A percentile compares a stretch with the other conserved stretches of the same genome.
Evolutionary conservation across 2,329 filamentous ascomycete genomes (phyloP).

Genomic region (Aspergillus pseudoglaucus): DNA sequence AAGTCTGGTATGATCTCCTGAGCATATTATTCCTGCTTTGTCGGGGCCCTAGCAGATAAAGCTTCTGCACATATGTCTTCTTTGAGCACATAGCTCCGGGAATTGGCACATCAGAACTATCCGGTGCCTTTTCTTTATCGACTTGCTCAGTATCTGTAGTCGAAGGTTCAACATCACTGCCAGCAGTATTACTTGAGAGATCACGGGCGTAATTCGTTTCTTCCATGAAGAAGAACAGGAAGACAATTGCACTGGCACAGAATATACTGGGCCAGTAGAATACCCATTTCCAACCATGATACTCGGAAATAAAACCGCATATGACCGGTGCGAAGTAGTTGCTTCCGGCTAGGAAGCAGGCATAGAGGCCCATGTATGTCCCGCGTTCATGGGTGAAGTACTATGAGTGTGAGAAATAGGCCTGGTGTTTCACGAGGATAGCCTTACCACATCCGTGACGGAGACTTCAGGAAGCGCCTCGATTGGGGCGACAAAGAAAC

Average conservation of each 20-base stretch:
- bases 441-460: conserved; percentile 36
- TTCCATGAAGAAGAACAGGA: conserved; percentile 51
- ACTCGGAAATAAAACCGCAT: conserved; percentile 42
- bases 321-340: conserved; percentile 42
- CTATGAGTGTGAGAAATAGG: conserved; percentile 11
- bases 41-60: conserved; percentile 23
- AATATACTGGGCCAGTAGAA: conserved; percentile 50
- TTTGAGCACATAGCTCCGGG: conserved; percentile 17
- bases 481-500: conserved; percentile 37
- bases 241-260: conserved; percentile 37
- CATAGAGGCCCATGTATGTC: conserved; percentile 36
- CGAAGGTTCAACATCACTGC: conserved; percentile 1
- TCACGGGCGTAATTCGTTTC: conserved; percentile 47
- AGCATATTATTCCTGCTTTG: conserved; percentile 28
- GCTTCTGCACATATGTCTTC: conserved; percentile 29
- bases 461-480: conserved; percentile 37
- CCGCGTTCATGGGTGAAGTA: conserved; percentile 40
- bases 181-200: neutral
- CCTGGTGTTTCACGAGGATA: neutral
- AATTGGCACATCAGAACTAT: conserved; percentile 8
- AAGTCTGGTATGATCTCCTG: conserved; percentile 23
- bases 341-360: conserved; percentile 35
- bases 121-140: conserved; percentile 14
- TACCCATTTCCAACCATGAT: conserved; percentile 44
- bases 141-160: conserved; percentile 7